Conservation (phyloP, 2,329 filamentous ascomycete species). For the Diplocarpon mali region DNA sequence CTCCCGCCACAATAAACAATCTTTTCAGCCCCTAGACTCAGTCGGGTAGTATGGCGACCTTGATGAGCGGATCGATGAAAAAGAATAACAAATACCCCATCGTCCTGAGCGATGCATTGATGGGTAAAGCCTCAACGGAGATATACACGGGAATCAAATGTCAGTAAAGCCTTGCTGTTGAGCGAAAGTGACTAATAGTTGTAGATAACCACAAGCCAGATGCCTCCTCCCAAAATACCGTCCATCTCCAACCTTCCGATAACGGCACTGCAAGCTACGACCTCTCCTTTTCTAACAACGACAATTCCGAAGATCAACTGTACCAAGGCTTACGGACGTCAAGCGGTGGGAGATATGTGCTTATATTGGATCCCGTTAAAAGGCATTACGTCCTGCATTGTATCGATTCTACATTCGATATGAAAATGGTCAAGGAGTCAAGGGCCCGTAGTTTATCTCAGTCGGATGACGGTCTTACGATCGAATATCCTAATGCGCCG, state of each 20-base stretch:
- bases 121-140: conserved; percentile 42
- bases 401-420: conserved; percentile 71
- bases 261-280: conserved; percentile 32
- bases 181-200: background rate
- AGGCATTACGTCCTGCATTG: conserved; percentile 75
- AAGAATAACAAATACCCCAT: conserved; percentile 51
- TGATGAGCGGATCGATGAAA: conserved; percentile 34
- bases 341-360: conserved; percentile 47
- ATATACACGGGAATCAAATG: conserved; percentile 50
- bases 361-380: conserved; percentile 65
- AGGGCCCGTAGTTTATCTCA: conserved; percentile 51
- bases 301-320: conserved; percentile 45
- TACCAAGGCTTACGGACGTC: conserved; percentile 49
- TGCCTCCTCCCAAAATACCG: conserved; percentile 37
- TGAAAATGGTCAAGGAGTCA: conserved; percentile 69
- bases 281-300: conserved; percentile 39
- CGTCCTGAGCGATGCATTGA: conserved; percentile 49
- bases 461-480: conserved; percentile 44
- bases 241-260: conserved; percentile 38
- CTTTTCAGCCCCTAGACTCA: too few species aligned
- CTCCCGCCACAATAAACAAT: too few species aligned
- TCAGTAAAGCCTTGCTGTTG: conserved; percentile 38
- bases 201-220: conserved; percentile 53
- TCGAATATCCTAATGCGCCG: conserved; percentile 48
- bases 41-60: conserved; percentile 2